Evolutionary conservation across 495 filamentous ascomycete species (phyloP).

Genomic region (Penicillium cataractarum): DNA sequence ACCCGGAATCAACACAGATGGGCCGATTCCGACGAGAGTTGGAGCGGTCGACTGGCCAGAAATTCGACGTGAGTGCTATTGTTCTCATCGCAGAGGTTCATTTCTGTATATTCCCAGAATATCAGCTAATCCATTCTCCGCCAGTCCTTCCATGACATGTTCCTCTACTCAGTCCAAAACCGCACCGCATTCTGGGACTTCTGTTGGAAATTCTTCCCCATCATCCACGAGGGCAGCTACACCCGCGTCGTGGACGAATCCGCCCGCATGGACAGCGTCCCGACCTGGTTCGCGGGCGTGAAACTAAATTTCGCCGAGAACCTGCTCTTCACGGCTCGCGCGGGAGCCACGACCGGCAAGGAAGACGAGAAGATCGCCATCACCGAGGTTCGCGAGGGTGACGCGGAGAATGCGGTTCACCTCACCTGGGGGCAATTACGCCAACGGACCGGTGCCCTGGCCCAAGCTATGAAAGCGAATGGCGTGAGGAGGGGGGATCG

Average conservation of each 20-base stretch:
- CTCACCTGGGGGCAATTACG: slow-evolving; percentile 68
- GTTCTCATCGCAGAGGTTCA: neutral
- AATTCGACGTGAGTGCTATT: slow-evolving; percentile 28
- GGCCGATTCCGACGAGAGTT: slow-evolving; percentile 52
- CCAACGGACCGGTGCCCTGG: slow-evolving; percentile 53
- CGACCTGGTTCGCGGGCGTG: slow-evolving; percentile 63
- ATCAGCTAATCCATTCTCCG: neutral
- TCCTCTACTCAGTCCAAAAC: slow-evolving; percentile 62
- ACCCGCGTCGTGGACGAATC: slow-evolving; percentile 66
- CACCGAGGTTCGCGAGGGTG: slow-evolving; percentile 75
- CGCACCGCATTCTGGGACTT: slow-evolving; percentile 69
- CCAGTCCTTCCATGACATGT: slow-evolving; percentile 60
- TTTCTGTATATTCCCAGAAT: slow-evolving; percentile 8
- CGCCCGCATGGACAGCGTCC: slow-evolving; percentile 67
- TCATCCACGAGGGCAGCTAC: slow-evolving; percentile 65
- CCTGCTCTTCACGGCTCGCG: slow-evolving; percentile 51
- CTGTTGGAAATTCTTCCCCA: slow-evolving; percentile 57
- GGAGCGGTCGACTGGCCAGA: slow-evolving; percentile 22
- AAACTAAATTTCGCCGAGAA: slow-evolving; percentile 83
- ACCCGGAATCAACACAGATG: slow-evolving; percentile 65
- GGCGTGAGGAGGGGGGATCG: slow-evolving; percentile 72
- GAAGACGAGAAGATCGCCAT: slow-evolving; percentile 69
- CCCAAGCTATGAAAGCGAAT: slow-evolving; percentile 62
- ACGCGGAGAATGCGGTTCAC: slow-evolving; percentile 51
- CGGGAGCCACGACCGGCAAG: slow-evolving; percentile 49